Conservation (phyloP, 495 filamentous ascomycete species). For the Penicillium chermesinum region DNA sequence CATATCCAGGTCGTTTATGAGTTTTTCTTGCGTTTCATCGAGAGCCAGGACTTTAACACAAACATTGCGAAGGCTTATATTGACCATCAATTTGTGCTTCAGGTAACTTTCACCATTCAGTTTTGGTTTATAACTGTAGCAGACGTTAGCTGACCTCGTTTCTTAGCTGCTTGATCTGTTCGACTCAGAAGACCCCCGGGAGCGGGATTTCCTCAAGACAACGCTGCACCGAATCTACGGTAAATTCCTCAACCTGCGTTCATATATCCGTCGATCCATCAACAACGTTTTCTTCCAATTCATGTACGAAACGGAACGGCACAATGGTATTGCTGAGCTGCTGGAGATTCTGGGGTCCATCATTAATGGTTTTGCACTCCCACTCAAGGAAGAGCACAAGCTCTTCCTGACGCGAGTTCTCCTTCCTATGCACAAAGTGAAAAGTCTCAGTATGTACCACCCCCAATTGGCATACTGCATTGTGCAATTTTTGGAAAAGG, state of each 20-base stretch:
- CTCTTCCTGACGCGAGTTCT: constrained; percentile 92
- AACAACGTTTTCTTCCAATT: constrained; percentile 99
- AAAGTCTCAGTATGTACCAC: constrained; percentile 99
- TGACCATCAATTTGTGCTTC: constrained; percentile 94
- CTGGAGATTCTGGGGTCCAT: constrained; percentile 97
- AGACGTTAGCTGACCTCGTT: constrained; percentile 3
- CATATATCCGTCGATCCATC: constrained; percentile 96
- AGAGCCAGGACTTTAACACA: constrained; percentile 99
- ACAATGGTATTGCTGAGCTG: constrained; percentile 96
- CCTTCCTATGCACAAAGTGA: constrained; percentile 94
- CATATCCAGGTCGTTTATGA: constrained; percentile 99
- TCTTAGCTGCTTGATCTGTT: constrained; percentile 86
- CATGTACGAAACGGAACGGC: constrained; percentile 95
- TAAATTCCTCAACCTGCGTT: constrained; percentile 96
- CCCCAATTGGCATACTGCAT: constrained; percentile 98
- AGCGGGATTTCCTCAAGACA: constrained; percentile 97
- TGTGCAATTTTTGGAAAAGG: constrained; percentile 98
- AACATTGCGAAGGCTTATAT: constrained; percentile 99
- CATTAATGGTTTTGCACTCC: constrained; percentile 97
- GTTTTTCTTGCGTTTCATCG: constrained; percentile 98
- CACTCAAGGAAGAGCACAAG: constrained; percentile 98
- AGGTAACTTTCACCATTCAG: constrained; percentile 45
- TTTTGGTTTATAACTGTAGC: neutral
- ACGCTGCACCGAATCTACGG: constrained; percentile 98
- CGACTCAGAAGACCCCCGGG: constrained; percentile 95